A percentile compares a stretch with the other conserved stretches of the same genome.
These are phyloP conservation scores for Teunomyces atbi DNA, from an alignment of 805 yeast species.

Conservation along the genomic window DNA sequence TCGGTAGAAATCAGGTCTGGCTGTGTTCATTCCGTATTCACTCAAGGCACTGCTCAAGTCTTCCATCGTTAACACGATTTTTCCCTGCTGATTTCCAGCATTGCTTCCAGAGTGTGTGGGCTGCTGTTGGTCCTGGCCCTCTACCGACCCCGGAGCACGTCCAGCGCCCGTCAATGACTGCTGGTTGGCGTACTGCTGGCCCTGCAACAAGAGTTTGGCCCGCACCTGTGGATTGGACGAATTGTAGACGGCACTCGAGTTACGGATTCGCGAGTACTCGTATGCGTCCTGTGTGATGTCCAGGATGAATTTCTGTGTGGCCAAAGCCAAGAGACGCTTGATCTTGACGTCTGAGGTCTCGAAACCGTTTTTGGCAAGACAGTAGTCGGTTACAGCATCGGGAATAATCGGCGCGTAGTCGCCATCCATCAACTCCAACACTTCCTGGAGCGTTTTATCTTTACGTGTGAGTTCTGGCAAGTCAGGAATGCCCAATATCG, in stretches of 20 bases:
- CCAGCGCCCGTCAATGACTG: conserved; percentile 26
- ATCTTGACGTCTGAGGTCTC: conserved; percentile 69
- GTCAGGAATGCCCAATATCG: conserved; percentile 36
- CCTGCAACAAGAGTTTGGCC: conserved; percentile 73
- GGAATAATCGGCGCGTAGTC: conserved; percentile 91
- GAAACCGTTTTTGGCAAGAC: conserved; percentile 81
- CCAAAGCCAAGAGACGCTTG: conserved; percentile 83
- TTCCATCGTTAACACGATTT: conserved; percentile 87
- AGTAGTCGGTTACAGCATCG: conserved; percentile 93
- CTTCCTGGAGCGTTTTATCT: conserved; percentile 80
- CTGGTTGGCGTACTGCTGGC: conserved; percentile 51
- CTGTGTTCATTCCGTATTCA: conserved; percentile 88
- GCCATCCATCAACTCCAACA: conserved; percentile 78
- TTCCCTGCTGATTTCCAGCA: conserved; percentile 60
- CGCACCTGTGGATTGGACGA: conserved; percentile 83
- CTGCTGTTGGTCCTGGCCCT: conserved; percentile 36
- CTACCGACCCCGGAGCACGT: conserved; percentile 22
- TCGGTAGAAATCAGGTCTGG: conserved; percentile 92
- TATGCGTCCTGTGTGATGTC: conserved; percentile 97
- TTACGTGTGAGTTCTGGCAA: conserved; percentile 70
- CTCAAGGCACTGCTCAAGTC: conserved; percentile 89
- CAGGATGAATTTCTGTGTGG: conserved; percentile 92
- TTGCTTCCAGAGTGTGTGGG: conserved; percentile 35
- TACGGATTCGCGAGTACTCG: conserved; percentile 89
- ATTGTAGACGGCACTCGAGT: conserved; percentile 81